Evolutionary conservation across 2,329 filamentous ascomycete species (phyloP), one percentile per base, ranked within the genome.

Genomic region (Byssoonygena ceratinophila): DNA sequence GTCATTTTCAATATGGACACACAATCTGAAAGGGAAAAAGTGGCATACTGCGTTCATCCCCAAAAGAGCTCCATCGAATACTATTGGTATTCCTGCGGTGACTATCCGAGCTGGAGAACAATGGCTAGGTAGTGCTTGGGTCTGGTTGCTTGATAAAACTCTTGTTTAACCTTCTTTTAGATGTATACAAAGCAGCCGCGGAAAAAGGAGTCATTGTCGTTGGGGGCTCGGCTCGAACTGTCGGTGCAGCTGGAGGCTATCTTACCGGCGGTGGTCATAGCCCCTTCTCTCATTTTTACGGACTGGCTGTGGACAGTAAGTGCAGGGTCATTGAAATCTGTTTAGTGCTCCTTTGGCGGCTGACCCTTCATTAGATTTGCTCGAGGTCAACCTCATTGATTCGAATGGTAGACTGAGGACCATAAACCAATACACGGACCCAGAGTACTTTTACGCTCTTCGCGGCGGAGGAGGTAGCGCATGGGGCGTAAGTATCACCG

Each of bases 1-100:
- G 3, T 45, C 59, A 4, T 59, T 64, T 49, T 57, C 59, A 27
- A 63, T 64, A 27, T 64, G 62, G 62, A 64, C 62, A 8, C 62
- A 64, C 51, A 58, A 59, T 23, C 45, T 64, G 46, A 63, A 63
- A 51, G 60, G 61, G 40, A 59, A 56, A 43, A 41, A 56, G 32
- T 64, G 60, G 60, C 59, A 59, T 46, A 54, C 58, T 6, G 45
- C 36, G 14, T 64, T 61, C 46, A 51, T 58, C 27, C 59, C 59
- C 2, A 51, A 57, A 22, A 54, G 52, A 45, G 60, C 60, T 22
- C 61, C 61, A 2, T 14, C 9, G 1, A 49, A 51, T 9, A 55
- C 53, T 6, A 14, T 34, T 16, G 59, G 57, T 3, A 34, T 58
- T 9, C 58, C 60, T 18, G 62, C 61, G 3, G 62, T 64, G 12